A percentile compares a stretch with the other conserved stretches of the same genome.
These are phyloP conservation scores for Moringa oleifera DNA, from an alignment of 345 rosid genomes.

Conservation along the genomic window DNA sequence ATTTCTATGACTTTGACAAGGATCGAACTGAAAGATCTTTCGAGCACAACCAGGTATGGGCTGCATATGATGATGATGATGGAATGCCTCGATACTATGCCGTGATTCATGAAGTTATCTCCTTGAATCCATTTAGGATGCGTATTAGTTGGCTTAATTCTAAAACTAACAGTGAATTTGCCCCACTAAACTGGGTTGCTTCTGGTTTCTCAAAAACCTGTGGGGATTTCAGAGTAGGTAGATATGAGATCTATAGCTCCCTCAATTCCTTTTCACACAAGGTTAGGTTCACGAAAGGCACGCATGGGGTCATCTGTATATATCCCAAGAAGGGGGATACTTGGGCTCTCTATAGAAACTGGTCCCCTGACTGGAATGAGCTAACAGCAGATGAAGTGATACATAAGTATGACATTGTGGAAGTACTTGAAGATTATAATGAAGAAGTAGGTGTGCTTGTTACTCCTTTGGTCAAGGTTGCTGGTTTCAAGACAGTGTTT, in stretches of 20 bases:
- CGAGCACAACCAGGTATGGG: conserved; percentile 58
- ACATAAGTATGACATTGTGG: conserved; percentile 59
- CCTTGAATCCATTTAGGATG: conserved; percentile 53
- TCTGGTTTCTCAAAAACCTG: conserved; percentile 56
- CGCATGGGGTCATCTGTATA: conserved; percentile 36
- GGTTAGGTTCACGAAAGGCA: conserved; percentile 39
- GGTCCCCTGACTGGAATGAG: conserved; percentile 67
- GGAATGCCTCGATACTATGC: conserved; percentile 76
- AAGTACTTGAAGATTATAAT: conserved; percentile 56
- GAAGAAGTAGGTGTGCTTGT: conserved; percentile 55
- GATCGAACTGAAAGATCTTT: conserved; percentile 54
- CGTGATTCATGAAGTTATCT: conserved; percentile 46
- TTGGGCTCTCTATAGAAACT: conserved; percentile 66
- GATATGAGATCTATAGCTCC: conserved; percentile 31
- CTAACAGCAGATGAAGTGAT: conserved; percentile 34
- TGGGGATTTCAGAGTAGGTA: conserved; percentile 55
- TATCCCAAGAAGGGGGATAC: conserved; percentile 61
- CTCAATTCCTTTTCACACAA: conserved; percentile 62
- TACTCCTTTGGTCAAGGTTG: conserved; percentile 54
- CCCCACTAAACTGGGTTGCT: conserved; percentile 59
- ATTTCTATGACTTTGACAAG: conserved; percentile 62
- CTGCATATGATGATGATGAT: conserved; percentile 59
- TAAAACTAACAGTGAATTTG: conserved; percentile 37
- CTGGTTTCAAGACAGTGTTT: conserved; percentile 61
- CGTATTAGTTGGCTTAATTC: conserved; percentile 53